Conservation (phyloP, 257 asterid genomes). For the Penstemon barbatus region DNA sequence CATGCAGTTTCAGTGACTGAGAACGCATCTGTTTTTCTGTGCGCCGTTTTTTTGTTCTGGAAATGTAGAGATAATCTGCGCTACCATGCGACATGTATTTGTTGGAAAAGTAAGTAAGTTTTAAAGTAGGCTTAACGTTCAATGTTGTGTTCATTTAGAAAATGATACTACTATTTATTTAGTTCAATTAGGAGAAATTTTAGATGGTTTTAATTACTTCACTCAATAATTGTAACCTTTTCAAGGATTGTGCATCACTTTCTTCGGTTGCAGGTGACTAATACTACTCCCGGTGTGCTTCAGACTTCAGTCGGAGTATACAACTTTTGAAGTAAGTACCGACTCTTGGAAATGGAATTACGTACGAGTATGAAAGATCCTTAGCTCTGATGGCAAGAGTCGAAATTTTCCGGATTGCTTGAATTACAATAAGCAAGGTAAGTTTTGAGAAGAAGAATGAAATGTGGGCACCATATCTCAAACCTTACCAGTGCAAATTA, state of each 20-base stretch:
- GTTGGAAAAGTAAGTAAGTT: conserved; percentile 38
- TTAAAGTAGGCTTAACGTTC: neutral
- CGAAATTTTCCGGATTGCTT: too few relatives aligned
- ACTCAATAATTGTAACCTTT: neutral
- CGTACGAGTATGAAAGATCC: too few relatives aligned
- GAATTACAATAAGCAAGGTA: too few relatives aligned
- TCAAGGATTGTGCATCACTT: neutral
- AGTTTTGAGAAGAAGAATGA: too few relatives aligned
- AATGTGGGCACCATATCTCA: too few relatives aligned
- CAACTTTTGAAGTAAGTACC: conserved; percentile 44
- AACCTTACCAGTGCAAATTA: too few relatives aligned
- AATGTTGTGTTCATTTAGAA: neutral
- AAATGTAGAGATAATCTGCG: conserved; percentile 32
- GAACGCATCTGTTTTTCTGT: conserved; percentile 16
- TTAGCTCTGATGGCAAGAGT: too few relatives aligned
- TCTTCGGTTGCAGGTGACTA: conserved; percentile 36
- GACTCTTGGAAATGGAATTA: too few relatives aligned
- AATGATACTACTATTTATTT: neutral
- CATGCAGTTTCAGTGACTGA: conserved; percentile 4
- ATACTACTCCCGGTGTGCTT: conserved; percentile 30
- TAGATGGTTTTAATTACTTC: neutral
- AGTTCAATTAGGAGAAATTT: conserved; percentile 8
- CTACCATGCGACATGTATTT: conserved; percentile 27
- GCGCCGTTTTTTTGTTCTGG: conserved; percentile 34
- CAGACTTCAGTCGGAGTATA: conserved; percentile 14